A percentile compares a stretch with the other conserved stretches of the same genome.
These are phyloP conservation scores for Collybia sp. DNA, from an alignment of 768 basidiomycete genomes.

Conservation along the genomic window DNA sequence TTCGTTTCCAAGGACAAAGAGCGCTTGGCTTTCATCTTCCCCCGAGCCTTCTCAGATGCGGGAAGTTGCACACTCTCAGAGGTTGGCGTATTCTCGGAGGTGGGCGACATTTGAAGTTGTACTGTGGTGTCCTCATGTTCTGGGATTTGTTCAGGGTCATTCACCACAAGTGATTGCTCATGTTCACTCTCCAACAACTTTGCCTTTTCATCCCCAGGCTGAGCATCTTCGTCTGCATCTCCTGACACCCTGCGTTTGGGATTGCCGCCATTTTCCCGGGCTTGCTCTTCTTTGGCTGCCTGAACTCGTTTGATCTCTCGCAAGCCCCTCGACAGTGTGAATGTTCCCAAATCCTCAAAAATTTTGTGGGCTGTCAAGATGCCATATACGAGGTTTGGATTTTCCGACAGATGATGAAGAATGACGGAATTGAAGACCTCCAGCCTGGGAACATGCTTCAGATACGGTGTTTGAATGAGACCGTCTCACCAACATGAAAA, in stretches of 20 bases:
- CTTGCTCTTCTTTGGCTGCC: conserved; percentile 67
- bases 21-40: conserved; percentile 82
- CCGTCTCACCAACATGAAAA: conserved; percentile 65
- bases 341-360: conserved; percentile 89
- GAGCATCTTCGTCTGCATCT: conserved; percentile 26
- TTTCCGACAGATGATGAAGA: conserved; percentile 71
- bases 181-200: conserved; percentile 57
- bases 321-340: conserved; percentile 82
- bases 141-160: conserved; percentile 12
- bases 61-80: conserved; percentile 25
- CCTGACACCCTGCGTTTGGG: conserved; percentile 33
- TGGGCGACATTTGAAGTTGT: conserved; percentile 38
- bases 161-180: conserved; percentile 13
- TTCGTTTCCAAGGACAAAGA: conserved; percentile 49
- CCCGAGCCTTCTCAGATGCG: conserved; percentile 81
- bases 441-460: conserved; percentile 42
- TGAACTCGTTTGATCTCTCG: conserved; percentile 78
- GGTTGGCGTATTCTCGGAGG: conserved; percentile 27
- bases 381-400: conserved; percentile 84
- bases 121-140: conserved; percentile 28
- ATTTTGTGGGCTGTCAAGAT: conserved; percentile 78
- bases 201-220: conserved; percentile 60
- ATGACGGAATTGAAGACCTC: conserved; percentile 90
- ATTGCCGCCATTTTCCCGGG: conserved; percentile 28
- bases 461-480: background rate